phyloP scores from a whole-genome alignment of 441 rosid species.

The Bruguiera hainesii region DNA sequence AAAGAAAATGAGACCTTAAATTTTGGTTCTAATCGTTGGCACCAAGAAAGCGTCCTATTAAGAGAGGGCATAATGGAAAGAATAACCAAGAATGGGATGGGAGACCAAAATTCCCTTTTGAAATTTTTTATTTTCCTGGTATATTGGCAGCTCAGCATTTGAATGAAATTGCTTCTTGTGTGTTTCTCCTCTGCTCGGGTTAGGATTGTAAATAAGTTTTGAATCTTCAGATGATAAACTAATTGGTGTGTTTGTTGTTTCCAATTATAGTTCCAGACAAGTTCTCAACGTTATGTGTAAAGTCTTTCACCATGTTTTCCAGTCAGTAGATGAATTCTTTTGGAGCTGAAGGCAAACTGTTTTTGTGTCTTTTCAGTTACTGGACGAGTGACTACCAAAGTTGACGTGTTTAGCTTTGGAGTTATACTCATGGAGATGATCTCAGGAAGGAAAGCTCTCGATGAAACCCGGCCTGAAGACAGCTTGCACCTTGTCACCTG shows the following conservation, averaged over 20 bases:
- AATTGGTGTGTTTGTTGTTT: too few species aligned
- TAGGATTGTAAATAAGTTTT: neutral
- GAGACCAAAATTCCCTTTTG: neutral
- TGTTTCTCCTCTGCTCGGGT: neutral
- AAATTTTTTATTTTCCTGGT: neutral
- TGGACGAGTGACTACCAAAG: constrained; percentile 80
- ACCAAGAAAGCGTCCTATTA: neutral
- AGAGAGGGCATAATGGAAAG: neutral
- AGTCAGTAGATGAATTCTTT: neutral
- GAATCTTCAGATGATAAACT: neutral
- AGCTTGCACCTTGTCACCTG: constrained; percentile 65
- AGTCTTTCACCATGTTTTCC: neutral
- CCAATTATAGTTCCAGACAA: neutral
- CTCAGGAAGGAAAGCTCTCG: constrained; percentile 69
- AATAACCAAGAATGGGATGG: neutral
- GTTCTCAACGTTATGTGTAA: neutral
- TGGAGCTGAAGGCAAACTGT: neutral
- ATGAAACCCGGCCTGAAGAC: constrained; percentile 62
- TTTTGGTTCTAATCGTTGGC: neutral
- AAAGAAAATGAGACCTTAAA: neutral
- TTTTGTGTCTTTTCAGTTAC: constrained; percentile 44
- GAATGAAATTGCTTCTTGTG: neutral
- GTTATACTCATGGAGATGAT: constrained; percentile 77
- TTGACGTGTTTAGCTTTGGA: constrained; percentile 77
- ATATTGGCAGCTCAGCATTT: neutral